Evolutionary conservation across 495 filamentous ascomycete species (phyloP).

Genomic region (Aspergillus egyptiacus): DNA sequence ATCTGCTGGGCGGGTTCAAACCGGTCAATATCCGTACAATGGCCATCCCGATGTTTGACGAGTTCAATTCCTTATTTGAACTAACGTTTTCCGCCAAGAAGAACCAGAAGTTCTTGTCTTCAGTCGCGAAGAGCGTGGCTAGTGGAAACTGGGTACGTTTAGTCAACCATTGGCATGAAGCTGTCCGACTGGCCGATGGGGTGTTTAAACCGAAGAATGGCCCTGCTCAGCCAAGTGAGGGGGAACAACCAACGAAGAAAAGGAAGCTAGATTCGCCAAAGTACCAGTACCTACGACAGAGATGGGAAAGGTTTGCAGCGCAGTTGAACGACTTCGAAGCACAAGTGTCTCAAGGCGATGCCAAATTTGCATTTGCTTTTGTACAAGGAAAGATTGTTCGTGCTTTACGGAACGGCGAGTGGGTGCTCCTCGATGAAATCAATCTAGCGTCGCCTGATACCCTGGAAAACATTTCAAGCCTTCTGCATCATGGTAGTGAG

Average conservation of each 20-base stretch:
- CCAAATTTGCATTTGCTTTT: conserved; percentile 89
- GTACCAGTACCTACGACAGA: conserved; percentile 56
- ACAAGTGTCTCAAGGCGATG: conserved; percentile 69
- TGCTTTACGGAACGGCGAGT: conserved; percentile 88
- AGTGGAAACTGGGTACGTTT: conserved; percentile 79
- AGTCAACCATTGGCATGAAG: conserved; percentile 81
- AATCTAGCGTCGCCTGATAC: conserved; percentile 94
- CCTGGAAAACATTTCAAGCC: conserved; percentile 82
- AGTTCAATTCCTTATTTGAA: conserved; percentile 84
- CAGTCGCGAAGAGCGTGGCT: conserved; percentile 68
- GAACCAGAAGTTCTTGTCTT: conserved; percentile 79
- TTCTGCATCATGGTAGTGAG: conserved; percentile 63
- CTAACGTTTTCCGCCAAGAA: conserved; percentile 77
- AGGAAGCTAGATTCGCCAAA: conserved; percentile 69
- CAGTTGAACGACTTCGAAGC: conserved; percentile 75
- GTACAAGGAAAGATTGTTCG: conserved; percentile 92
- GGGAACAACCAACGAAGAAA: conserved; percentile 69
- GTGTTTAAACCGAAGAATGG: conserved; percentile 47
- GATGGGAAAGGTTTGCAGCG: conserved; percentile 74
- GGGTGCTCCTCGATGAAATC: conserved; percentile 97
- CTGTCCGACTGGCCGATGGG: conserved; percentile 73
- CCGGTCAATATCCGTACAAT: conserved; percentile 85
- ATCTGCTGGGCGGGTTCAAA: conserved; percentile 92
- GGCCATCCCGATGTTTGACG: conserved; percentile 83
- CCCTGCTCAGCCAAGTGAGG: conserved; percentile 29